Conservation (phyloP, 2,329 filamentous ascomycete genomes). For the Tolypocladium tropicale region DNA sequence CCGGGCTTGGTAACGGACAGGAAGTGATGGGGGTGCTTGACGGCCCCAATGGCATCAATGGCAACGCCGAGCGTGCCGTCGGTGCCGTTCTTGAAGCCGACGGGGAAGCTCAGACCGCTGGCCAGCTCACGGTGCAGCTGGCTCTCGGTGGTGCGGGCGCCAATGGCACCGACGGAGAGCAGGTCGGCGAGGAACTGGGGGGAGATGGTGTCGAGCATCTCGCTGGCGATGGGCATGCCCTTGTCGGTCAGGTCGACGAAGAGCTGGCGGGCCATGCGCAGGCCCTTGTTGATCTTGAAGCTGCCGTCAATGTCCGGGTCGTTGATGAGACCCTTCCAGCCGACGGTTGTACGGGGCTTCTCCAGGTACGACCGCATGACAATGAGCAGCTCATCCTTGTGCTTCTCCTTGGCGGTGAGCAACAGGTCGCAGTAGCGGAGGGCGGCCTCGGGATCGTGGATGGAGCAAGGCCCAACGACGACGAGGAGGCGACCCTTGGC, state of each 20-base stretch:
- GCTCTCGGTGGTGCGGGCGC: conserved; percentile 91
- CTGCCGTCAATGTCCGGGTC: conserved; percentile 97
- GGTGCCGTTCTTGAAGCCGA: conserved; percentile 99
- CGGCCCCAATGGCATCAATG: conserved; percentile 90
- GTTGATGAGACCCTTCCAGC: conserved; percentile 98
- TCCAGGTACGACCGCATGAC: conserved; percentile 98
- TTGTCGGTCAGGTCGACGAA: conserved; percentile 85
- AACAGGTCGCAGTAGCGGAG: conserved; percentile 88
- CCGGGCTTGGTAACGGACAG: conserved; percentile 95
- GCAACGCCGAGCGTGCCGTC: conserved; percentile 84
- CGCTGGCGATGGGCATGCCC: conserved; percentile 92
- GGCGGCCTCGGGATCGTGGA: conserved; percentile 86
- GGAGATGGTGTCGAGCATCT: conserved; percentile 97
- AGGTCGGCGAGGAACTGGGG: conserved; percentile 94
- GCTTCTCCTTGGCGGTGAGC: conserved; percentile 72
- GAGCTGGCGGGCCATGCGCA: conserved; percentile 76
- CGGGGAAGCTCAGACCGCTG: conserved; percentile 88
- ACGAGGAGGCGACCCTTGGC: conserved; percentile 53
- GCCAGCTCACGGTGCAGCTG: conserved; percentile 93
- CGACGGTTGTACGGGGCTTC: conserved; percentile 95
- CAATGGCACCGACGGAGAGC: conserved; percentile 84
- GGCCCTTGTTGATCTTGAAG: conserved; percentile 98
- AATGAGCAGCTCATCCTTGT: conserved; percentile 81
- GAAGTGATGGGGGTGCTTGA: conserved; percentile 90
- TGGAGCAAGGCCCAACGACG: conserved; percentile 90